A percentile compares a stretch with the other conserved stretches of the same genome.
These are phyloP conservation scores for Isoetes engelmannii DNA, from an alignment of 83 land plant genomes.

Conservation along the genomic window DNA sequence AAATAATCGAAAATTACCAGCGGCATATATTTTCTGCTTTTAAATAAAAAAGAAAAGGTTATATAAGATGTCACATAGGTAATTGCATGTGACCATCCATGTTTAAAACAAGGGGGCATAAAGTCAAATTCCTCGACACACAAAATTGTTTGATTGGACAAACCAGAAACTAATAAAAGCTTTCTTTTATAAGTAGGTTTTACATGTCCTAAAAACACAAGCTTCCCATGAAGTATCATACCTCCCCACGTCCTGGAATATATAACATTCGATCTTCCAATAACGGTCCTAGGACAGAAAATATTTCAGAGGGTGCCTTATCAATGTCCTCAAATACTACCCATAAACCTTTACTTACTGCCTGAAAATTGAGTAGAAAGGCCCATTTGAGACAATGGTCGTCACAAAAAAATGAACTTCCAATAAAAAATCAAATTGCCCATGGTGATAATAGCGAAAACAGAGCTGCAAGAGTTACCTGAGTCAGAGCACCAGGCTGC, in stretches of 20 bases:
- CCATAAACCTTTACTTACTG: constrained; percentile 78
- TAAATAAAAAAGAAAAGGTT: background rate
- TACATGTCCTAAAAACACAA: too few relatives aligned
- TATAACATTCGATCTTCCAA: constrained; percentile 67
- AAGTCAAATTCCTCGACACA: too few relatives aligned
- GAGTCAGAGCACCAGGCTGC: constrained; percentile 97
- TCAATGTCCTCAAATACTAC: constrained; percentile 91
- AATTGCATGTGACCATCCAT: background rate
- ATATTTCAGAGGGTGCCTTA: constrained; percentile 82
- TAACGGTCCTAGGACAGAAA: constrained; percentile 57
- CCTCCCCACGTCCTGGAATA: constrained; percentile 83
- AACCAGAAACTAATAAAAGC: too few relatives aligned
- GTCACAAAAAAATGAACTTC: background rate
- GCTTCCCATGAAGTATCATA: constrained; percentile 9
- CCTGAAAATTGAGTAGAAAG: constrained; percentile 34
- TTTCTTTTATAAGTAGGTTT: too few relatives aligned
- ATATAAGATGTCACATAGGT: background rate
- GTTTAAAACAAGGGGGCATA: background rate
- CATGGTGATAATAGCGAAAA: background rate
- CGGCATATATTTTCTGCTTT: constrained; percentile 57
- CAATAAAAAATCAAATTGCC: background rate
- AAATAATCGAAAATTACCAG: constrained; percentile 73
- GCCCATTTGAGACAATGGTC: background rate
- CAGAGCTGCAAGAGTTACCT: constrained; percentile 35
- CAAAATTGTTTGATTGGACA: too few relatives aligned